phyloP scores from a whole-genome alignment of 179 eudicot species.

The Gypsophila paniculata region DNA sequence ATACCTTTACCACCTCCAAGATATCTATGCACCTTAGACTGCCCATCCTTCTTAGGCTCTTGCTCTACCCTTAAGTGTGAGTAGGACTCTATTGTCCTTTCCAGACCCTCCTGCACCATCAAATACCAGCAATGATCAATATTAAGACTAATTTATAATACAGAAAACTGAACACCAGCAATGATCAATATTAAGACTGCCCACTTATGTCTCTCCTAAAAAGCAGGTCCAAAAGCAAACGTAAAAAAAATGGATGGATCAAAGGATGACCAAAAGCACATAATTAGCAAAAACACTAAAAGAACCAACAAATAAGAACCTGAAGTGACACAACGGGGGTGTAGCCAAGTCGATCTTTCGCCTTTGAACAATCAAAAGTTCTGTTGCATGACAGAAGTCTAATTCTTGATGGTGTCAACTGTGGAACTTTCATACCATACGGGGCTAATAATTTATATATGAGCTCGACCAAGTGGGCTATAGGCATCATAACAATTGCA shows the following conservation, averaged over 20 bases:
- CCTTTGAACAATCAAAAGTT: conserved; percentile 79
- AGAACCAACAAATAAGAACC: conserved; percentile 34
- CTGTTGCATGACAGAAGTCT: conserved; percentile 76
- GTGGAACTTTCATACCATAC: conserved; percentile 97
- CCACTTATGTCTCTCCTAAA: no score
- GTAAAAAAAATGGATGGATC: background rate
- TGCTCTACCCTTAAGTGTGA: conserved; percentile 74
- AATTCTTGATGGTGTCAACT: conserved; percentile 90
- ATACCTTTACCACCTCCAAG: conserved; percentile 88
- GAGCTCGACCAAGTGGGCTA: conserved; percentile 74
- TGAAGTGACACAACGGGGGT: conserved; percentile 83
- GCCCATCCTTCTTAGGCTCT: conserved; percentile 56
- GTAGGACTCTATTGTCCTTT: conserved; percentile 88
- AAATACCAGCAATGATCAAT: conserved; percentile 14
- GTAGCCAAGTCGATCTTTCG: conserved; percentile 91
- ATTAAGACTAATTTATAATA: no score
- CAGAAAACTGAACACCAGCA: conserved; percentile 22
- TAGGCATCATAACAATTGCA: conserved; percentile 74
- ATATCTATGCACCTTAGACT: conserved; percentile 61
- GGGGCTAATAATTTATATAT: conserved; percentile 71
- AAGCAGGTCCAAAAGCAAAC: no score
- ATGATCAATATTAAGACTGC: background rate
- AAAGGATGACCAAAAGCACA: background rate
- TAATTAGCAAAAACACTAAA: background rate
- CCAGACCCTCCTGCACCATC: conserved; percentile 73